These are phyloP conservation scores for Colletotrichum incanum DNA, from an alignment of 2,329 filamentous ascomycete species.

Conservation along the genomic window DNA sequence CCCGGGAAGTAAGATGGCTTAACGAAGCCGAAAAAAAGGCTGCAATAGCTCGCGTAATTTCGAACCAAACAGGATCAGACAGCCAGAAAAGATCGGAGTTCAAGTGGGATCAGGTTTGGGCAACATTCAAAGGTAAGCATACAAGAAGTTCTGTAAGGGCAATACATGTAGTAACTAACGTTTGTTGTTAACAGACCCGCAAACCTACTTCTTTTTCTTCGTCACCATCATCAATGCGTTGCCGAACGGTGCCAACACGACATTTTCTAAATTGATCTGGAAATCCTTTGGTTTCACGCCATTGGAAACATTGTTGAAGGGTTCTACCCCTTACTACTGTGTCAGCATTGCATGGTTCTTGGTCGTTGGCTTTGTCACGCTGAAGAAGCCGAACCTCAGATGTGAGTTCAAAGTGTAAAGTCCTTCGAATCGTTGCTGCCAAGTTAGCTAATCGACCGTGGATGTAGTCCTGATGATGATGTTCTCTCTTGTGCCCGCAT, in stretches of 20 bases:
- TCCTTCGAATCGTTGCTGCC: no score
- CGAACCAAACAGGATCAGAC: conserved; percentile 50
- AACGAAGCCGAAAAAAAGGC: conserved; percentile 50
- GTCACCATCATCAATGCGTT: conserved; percentile 52
- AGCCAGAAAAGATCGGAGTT: conserved; percentile 48
- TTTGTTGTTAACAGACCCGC: conserved; percentile 46
- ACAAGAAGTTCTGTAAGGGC: background rate
- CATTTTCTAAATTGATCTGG: conserved; percentile 52
- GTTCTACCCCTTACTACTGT: conserved; percentile 50
- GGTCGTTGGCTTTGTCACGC: conserved; percentile 46
- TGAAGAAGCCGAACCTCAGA: conserved; percentile 49
- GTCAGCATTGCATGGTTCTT: conserved; percentile 51
- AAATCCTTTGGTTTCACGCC: conserved; percentile 52
- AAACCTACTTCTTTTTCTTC: conserved; percentile 55
- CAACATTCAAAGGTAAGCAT: conserved; percentile 46
- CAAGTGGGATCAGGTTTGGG: conserved; percentile 49
- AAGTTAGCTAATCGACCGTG: no score
- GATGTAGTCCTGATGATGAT: conserved; percentile 49
- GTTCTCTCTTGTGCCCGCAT: conserved; percentile 50
- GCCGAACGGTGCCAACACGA: conserved; percentile 53
- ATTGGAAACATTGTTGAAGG: conserved; percentile 52
- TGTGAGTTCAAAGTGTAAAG: conserved; percentile 44
- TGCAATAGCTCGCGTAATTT: conserved; percentile 49
- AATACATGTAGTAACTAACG: conserved; percentile 15
- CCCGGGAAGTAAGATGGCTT: conserved; percentile 51